Base-by-base conservation (phyloP, 2,329 filamentous ascomycete genomes). In the Alternaria hordeiaustralica region DNA sequence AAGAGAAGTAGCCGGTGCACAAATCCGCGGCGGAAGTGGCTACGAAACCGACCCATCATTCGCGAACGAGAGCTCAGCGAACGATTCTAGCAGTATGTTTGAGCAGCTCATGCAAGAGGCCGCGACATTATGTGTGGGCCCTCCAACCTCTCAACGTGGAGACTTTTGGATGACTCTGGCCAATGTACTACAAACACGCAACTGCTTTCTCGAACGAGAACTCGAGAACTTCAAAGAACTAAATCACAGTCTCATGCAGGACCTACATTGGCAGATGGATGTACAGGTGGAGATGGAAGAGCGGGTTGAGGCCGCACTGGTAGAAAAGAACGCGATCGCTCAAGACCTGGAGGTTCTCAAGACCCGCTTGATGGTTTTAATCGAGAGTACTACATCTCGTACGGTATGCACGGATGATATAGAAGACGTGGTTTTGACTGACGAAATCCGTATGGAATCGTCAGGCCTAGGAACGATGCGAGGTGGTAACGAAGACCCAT, bases 181-280 rank as follows among this genome's bases (percentile, higher is more conserved):
- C 12, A 44, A 41, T 15, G 21, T 43, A 8, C 26, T 60, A 15
- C 56, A 63, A 21, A 20, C n/a, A n/a, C 54, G 59, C 18, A 67
- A 65, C 18, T n/a, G 5, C 9, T 56, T 36, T 45, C 59, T 67
- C 9, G 65, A 66, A n/a, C 46, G 51, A 3, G 55, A 64, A 49
- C 23, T 66, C 7, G 53, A 61, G 12, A 47, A 28, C 3, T 58
- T 43, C 23, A 54, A 46, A 2, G 59, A 68, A 20, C 58, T 61
- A 41, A 30, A 60, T 10, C 13, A 51, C 5, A 67, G 63, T 21
- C 33, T 59, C 3, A 44, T 50, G 0, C 41, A 65, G 15, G 59
- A 63, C 36, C 28, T 66, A n/a, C n/a, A 26, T 2, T 66, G 65
- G 65, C 53, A 61, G 21, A 54, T 64, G 18, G 28, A 56, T 8